phyloP scores from a whole-genome alignment of 2,329 filamentous ascomycete species.

The Colletotrichum camelliae region DNA sequence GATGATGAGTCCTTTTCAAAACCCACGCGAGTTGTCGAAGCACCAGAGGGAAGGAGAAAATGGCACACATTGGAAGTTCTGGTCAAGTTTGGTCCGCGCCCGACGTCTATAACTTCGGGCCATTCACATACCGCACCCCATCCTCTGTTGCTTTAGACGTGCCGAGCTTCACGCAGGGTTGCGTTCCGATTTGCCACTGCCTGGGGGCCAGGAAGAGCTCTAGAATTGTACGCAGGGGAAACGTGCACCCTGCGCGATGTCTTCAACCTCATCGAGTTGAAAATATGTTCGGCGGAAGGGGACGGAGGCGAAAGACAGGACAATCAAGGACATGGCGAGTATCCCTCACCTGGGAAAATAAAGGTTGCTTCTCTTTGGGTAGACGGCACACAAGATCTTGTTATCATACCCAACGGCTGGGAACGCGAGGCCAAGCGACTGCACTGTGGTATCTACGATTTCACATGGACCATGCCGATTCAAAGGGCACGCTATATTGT shows the following conservation, averaged over 20 bases:
- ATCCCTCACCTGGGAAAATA: not conserved
- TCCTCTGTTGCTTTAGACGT: not conserved
- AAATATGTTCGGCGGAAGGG: not conserved
- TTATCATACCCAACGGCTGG: not conserved
- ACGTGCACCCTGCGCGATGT: not conserved
- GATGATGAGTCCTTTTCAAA: not conserved
- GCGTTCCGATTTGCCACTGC: not conserved
- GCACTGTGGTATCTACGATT: not conserved
- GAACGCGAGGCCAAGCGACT: not conserved
- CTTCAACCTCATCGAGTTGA: not conserved
- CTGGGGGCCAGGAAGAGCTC: not conserved
- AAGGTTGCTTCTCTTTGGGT: not conserved
- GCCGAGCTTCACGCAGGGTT: not conserved
- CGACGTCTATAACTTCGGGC: not conserved
- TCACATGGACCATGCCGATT: not conserved
- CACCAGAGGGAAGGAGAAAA: not conserved
- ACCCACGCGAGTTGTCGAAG: rapidly evolving
- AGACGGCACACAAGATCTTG: not conserved
- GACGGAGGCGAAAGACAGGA: not conserved
- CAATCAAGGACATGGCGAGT: not conserved
- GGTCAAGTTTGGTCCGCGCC: not conserved
- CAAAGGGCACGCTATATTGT: not conserved
- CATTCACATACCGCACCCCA: not conserved
- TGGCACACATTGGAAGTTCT: not conserved
- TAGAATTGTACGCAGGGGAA: not conserved